Conservation (phyloP, 352 stramenopile genomes). For the Pythium oligandrum region DNA sequence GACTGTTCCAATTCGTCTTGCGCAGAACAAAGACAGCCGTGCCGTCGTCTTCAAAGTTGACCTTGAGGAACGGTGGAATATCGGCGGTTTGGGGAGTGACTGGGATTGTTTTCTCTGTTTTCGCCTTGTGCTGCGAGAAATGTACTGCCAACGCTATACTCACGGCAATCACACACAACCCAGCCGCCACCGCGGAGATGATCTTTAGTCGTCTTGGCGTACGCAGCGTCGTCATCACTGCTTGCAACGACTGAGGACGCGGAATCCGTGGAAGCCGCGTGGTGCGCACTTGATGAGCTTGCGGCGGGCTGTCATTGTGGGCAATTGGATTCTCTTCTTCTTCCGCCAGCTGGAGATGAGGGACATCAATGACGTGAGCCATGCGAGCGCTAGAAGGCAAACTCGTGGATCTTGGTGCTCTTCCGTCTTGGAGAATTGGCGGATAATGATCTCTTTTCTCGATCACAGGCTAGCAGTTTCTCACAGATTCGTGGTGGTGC, state of each 20-base stretch:
- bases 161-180: slow-evolving; percentile 14
- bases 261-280: no score
- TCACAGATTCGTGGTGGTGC: no score
- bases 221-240: not conserved
- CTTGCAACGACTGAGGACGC: no score
- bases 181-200: slow-evolving; percentile 10
- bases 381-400: slow-evolving; percentile 1
- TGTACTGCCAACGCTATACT: slow-evolving; percentile 10
- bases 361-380: slow-evolving; percentile 16
- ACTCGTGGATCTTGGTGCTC: no score
- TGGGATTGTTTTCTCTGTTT: slow-evolving; percentile 14
- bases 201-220: slow-evolving; percentile 13
- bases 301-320: no score
- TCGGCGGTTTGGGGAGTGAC: slow-evolving; percentile 10
- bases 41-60: slow-evolving; percentile 26
- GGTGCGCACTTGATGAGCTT: no score
- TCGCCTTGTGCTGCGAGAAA: slow-evolving; percentile 1
- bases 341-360: slow-evolving; percentile 6
- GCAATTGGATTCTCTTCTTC: slow-evolving; percentile 7
- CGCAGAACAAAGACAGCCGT: slow-evolving; percentile 41
- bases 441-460: no score
- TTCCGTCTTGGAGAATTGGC: no score
- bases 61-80: slow-evolving; percentile 32
- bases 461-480: no score
- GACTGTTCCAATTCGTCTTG: slow-evolving; percentile 54